These are phyloP conservation scores for Flammula alnicola DNA, from an alignment of 1,284 basidiomycete species.

Conservation along the genomic window DNA sequence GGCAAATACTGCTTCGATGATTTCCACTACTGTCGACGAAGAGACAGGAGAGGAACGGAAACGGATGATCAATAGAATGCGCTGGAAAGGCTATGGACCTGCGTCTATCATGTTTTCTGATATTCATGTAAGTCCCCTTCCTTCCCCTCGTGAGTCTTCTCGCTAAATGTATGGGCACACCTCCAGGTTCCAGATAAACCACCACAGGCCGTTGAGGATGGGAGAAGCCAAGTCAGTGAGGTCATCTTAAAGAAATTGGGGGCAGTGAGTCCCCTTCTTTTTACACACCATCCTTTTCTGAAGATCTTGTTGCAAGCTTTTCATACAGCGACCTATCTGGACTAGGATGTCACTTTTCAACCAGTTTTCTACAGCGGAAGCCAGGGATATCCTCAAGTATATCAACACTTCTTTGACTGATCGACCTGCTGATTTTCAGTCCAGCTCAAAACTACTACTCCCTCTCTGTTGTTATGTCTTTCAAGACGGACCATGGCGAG, in stretches of 20 bases:
- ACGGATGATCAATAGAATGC: slow-evolving; percentile 77
- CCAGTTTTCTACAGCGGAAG: slow-evolving; percentile 74
- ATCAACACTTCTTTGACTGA: slow-evolving; percentile 2
- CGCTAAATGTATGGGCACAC: neutral
- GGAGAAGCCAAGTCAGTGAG: slow-evolving; percentile 59
- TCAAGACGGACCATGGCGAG: slow-evolving; percentile 92
- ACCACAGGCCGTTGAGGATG: slow-evolving; percentile 59
- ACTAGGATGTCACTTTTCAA: slow-evolving; percentile 84
- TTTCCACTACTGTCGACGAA: slow-evolving; percentile 66
- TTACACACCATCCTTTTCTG: neutral
- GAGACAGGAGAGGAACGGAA: slow-evolving; percentile 82
- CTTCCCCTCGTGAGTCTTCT: neutral
- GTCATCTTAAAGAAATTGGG: slow-evolving; percentile 62
- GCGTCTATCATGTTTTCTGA: slow-evolving; percentile 73
- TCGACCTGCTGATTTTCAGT: slow-evolving; percentile 1
- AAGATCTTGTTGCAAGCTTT: slow-evolving; percentile 47
- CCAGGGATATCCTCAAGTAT: slow-evolving; percentile 75
- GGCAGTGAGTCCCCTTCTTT: slow-evolving; percentile 46
- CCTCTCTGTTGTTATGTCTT: slow-evolving; percentile 85
- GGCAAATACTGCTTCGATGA: slow-evolving; percentile 73
- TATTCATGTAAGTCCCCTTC: slow-evolving; percentile 45
- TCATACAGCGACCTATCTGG: slow-evolving; percentile 86
- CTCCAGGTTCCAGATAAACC: slow-evolving; percentile 70
- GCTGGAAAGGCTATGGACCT: slow-evolving; percentile 80
- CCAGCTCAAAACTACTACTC: slow-evolving; percentile 73